phyloP scores from a whole-genome alignment of 352 stramenopile species.

The Globisporangium mamillatum region DNA sequence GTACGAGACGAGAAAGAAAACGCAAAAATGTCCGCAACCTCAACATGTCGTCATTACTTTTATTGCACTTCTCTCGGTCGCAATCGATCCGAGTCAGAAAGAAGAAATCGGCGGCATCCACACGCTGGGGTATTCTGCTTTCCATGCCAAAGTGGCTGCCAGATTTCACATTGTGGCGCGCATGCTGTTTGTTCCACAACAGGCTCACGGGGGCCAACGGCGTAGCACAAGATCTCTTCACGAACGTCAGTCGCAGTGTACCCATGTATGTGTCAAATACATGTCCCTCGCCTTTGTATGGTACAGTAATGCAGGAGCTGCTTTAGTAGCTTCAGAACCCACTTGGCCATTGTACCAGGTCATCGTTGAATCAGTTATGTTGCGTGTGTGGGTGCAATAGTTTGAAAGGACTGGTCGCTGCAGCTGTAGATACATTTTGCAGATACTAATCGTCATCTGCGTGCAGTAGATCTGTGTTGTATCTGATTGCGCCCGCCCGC shows the following conservation, averaged over 20 bases:
- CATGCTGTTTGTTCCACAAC: too few relatives aligned
- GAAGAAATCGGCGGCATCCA: neutral
- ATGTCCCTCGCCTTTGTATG: neutral
- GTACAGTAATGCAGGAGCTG: too few relatives aligned
- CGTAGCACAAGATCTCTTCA: neutral
- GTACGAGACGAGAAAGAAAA: too few relatives aligned
- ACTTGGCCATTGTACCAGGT: neutral
- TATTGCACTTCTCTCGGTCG: neutral
- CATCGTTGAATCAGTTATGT: neutral
- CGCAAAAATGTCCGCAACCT: neutral
- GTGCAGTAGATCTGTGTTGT: neutral
- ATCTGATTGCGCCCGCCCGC: neutral
- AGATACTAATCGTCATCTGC: neutral
- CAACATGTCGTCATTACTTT: neutral
- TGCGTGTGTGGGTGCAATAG: too few relatives aligned
- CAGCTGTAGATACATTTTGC: neutral
- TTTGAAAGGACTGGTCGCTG: neutral
- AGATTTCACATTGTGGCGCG: too few relatives aligned
- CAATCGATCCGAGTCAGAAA: neutral
- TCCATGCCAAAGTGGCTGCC: too few relatives aligned
- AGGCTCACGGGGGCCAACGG: too few relatives aligned
- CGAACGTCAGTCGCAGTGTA: neutral
- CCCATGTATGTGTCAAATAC: neutral
- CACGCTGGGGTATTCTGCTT: neutral
- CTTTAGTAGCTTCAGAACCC: too few relatives aligned